A percentile compares a stretch with the other conserved stretches of the same genome.
These are phyloP conservation scores for Yamadazyma membranifaciens DNA, from an alignment of 1,139 yeast genomes.

Conservation along the genomic window DNA sequence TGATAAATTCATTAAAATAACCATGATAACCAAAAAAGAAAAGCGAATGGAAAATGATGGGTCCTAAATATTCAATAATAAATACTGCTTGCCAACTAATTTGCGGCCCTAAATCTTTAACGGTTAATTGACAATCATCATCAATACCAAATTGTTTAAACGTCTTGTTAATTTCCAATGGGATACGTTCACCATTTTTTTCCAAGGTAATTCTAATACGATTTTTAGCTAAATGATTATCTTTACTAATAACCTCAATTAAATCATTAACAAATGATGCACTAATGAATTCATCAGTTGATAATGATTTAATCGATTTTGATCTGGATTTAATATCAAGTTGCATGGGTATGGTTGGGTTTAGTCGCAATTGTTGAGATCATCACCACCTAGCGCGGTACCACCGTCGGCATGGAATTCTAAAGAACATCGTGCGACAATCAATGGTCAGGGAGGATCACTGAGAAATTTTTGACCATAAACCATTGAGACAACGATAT, in stretches of 20 bases:
- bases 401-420: no score
- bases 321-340: slow-evolving; percentile 42
- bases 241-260: slow-evolving; percentile 38
- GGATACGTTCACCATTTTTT: slow-evolving; percentile 29
- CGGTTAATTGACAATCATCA: slow-evolving; percentile 28
- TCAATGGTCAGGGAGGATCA: not conserved
- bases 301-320: slow-evolving; percentile 40
- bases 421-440: not conserved
- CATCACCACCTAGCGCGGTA: not conserved
- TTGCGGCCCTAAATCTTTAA: slow-evolving; percentile 92
- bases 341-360: slow-evolving; percentile 2
- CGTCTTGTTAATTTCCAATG: slow-evolving; percentile 30
- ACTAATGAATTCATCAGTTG: slow-evolving; percentile 34
- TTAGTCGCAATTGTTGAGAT: not conserved
- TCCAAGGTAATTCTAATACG: slow-evolving; percentile 40
- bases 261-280: slow-evolving; percentile 32
- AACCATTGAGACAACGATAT: not conserved
- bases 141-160: slow-evolving; percentile 32
- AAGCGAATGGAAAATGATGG: slow-evolving; percentile 74
- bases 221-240: slow-evolving; percentile 28
- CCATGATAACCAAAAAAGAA: slow-evolving; percentile 43
- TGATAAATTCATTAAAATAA: slow-evolving; percentile 18
- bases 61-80: slow-evolving; percentile 85
- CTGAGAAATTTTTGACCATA: not conserved
- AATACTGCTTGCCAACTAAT: slow-evolving; percentile 89